phyloP scores from a whole-genome alignment of 148 eudicot species.

The Camellia granthamiana region DNA sequence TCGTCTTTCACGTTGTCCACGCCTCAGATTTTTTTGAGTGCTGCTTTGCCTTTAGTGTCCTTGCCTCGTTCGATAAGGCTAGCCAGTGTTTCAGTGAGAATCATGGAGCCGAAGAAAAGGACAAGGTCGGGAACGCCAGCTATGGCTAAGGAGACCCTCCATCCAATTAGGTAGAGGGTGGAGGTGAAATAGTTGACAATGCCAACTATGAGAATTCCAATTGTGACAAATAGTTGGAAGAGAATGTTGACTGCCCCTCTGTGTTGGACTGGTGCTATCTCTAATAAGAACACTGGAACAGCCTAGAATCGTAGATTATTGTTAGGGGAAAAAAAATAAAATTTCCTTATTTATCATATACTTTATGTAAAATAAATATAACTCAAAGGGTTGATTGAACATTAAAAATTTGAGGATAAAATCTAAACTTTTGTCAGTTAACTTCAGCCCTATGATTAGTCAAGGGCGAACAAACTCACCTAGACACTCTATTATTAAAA shows the following conservation, averaged over 20 bases:
- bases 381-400: no score
- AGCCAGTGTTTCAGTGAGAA: conserved; percentile 53
- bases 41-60: conserved; percentile 21
- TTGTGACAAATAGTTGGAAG: conserved; percentile 64
- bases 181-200: conserved; percentile 54
- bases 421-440: no score
- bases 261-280: conserved; percentile 56
- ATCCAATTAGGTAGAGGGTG: conserved; percentile 48
- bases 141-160: conserved; percentile 55
- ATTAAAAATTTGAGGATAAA: no score
- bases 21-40: conserved; percentile 43
- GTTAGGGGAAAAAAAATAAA: no score
- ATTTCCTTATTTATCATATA: no score
- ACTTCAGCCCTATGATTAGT: no score
- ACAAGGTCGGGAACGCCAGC: conserved; percentile 44
- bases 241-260: conserved; percentile 71
- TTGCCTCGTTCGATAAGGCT: conserved; percentile 40
- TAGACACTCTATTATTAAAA: no score
- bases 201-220: conserved; percentile 57
- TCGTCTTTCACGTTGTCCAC: conserved; percentile 39
- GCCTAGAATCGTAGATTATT: conserved; percentile 22
- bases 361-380: no score
- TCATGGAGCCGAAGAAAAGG: conserved; percentile 40
- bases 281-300: conserved; percentile 32
- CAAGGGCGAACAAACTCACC: no score